These are phyloP conservation scores for Acanthamoeba healyi DNA, from an alignment of 208 protist genomes.

Conservation along the genomic window DNA sequence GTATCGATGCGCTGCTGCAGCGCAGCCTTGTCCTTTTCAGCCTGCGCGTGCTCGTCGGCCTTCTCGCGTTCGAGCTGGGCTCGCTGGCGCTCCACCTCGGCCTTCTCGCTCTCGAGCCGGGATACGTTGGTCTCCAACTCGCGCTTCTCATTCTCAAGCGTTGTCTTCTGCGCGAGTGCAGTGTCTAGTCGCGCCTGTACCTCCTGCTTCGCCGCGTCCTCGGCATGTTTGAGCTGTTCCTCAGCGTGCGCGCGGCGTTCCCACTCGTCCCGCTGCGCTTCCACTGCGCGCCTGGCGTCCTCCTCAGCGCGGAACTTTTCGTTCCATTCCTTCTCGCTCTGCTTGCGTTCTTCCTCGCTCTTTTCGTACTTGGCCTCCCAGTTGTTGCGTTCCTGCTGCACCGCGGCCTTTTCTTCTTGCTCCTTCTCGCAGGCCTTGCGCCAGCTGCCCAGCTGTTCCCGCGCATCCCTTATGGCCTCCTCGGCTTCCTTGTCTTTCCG, in stretches of 20 bases:
- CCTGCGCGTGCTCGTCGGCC: background rate
- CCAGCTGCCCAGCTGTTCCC: conserved; percentile 42
- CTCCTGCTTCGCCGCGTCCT: background rate
- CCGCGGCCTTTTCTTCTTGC: conserved; percentile 27
- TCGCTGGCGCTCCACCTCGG: background rate
- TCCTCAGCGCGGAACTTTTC: background rate
- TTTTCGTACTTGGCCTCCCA: background rate
- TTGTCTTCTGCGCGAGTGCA: background rate
- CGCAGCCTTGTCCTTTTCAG: background rate
- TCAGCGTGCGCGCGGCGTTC: conserved; percentile 11
- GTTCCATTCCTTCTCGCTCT: background rate
- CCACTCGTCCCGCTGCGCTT: conserved; percentile 34
- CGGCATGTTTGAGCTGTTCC: background rate
- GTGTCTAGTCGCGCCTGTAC: background rate
- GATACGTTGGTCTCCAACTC: background rate
- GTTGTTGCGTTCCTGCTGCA: background rate
- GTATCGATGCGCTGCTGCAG: background rate
- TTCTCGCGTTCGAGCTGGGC: conserved; percentile 17
- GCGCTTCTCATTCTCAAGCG: background rate
- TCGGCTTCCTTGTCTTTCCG: conserved; percentile 12
- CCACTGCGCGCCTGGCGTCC: background rate
- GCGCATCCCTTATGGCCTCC: background rate
- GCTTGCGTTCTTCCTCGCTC: conserved; percentile 7
- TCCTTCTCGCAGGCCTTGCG: conserved; percentile 59
- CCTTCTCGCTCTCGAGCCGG: conserved; percentile 3